Base-by-base conservation (phyloP, 495 filamentous ascomycete genomes). In the Xylaria curta region DNA sequence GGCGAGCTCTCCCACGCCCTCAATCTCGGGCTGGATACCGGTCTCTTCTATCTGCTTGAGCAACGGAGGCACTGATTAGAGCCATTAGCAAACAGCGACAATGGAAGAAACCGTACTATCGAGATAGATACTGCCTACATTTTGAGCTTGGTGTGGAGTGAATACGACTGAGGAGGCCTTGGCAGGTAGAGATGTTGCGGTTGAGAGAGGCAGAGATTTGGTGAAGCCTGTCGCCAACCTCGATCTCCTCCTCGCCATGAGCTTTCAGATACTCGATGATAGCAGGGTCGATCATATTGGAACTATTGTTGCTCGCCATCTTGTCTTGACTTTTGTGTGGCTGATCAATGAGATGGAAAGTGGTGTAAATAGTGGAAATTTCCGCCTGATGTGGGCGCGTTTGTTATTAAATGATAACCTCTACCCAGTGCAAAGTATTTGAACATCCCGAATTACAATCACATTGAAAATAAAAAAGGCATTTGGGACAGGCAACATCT, bases 211-310 rank as follows among this genome's bases (percentile, higher is more conserved):
- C 91, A 63, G 95, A 85, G 71, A 97, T 91, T 31, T 94, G 91
- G 63, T 91, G 88, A 38, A 99, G 87, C 77, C 93, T 91, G 85
- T 98, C 95, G 74, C 93, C 90, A 60, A 96, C 87, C 53, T 85
- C 83, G 21, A 87, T 84, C 81, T 99, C 96, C 77, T 95, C 91
- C 76, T 99, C 97, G 74, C 97, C 93, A 78, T 94, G 94, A 56
- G 88, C 82, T 80, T 97, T 95, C 68, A 99, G 91, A 76, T 91
- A 86, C 72, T 94, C 90, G 80, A 98, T 98, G 76, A 98, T 94
- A 38, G 83, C 86, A 58, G 92, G 90, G 81, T 97, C 90, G 60
- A 97, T 91, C 86, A 88, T 86, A 40, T 72, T 74, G 19, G 78
- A 72, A 36, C 47, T 17, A 13, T 44, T 63, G 53, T 78, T 75